Evolutionary conservation across 345 rosid species (phyloP), one percentile per base, ranked within the genome.

Genomic region (Hypericum androsaemum): DNA sequence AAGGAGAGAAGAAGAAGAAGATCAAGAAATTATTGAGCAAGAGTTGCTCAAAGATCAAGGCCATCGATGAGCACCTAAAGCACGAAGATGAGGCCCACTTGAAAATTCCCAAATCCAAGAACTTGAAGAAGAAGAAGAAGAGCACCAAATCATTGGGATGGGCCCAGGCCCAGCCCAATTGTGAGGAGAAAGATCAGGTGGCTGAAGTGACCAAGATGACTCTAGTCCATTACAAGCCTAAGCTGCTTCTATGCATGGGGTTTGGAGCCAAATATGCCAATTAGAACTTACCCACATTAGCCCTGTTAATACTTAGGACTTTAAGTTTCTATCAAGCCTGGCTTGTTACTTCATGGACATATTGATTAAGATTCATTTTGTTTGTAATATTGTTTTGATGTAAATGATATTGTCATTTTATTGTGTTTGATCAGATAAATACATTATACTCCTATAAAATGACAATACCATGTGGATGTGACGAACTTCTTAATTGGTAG

Each of bases 171-270:
- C 32, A 22, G 32, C 32, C 32, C 32, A 22, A 1, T 7, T 37
- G 41, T 51, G 54, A 52, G 11, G 73, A 69, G 28, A 66, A 58
- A 63, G 53, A 63, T 38, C 14, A 60, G 43, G 61, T 37, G 37
- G 39, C 71, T 35, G 52, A 65, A 28, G 45, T 50, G 16, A 52
- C 62, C 45, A 55, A 64, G 52, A 52, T 62, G 54, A 42, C 66
- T 8, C 46, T 59, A 0, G 39, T 39, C 11, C 70, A 68, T 42
- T 52, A 58, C 41, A 69, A 61, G 65, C 76, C 80, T 5, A 66
- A 63, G 58, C 55, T 69, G 52, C 69, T 73, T 37, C 67, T 71
- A 37, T 77, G 83, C 53, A 43, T 77, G 74, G 83, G 81, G 15
- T 62, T 50, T 17, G 59, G 68, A 10, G 17, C 58, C 11, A 67